A percentile compares a stretch with the other conserved stretches of the same genome.
Evolutionary conservation across 1,284 basidiomycete genomes (phyloP).

Genomic region (Cryptococcus deneoformans): DNA sequence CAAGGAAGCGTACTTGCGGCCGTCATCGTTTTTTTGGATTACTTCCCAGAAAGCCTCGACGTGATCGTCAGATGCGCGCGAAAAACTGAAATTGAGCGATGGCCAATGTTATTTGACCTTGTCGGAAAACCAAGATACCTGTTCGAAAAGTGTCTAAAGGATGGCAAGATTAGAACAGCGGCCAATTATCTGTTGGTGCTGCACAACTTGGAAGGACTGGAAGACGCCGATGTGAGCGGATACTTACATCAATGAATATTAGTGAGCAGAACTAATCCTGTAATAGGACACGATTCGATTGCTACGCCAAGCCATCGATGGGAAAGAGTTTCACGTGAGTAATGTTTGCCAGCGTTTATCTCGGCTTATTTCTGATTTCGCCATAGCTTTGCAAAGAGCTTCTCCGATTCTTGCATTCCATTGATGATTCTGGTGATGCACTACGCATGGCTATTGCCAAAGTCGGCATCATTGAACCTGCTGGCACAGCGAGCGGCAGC

Average conservation of each 20-base stretch:
- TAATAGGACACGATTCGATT: slow-evolving; percentile 70
- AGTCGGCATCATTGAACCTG: slow-evolving; percentile 29
- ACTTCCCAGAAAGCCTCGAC: slow-evolving; percentile 85
- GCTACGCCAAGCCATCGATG: slow-evolving; percentile 67
- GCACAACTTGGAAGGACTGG: slow-evolving; percentile 86
- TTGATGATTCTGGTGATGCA: slow-evolving; percentile 77
- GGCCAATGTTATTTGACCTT: slow-evolving; percentile 82
- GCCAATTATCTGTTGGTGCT: slow-evolving; percentile 90
- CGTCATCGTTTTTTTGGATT: slow-evolving; percentile 75
- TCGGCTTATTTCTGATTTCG: neutral
- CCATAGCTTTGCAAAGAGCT: slow-evolving; percentile 62
- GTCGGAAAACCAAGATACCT: slow-evolving; percentile 86
- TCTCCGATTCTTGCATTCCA: slow-evolving; percentile 84
- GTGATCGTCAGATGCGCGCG: slow-evolving; percentile 95
- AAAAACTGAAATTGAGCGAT: slow-evolving; percentile 92
- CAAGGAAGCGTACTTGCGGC: slow-evolving; percentile 56
- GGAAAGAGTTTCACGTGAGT: slow-evolving; percentile 54
- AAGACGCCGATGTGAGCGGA: slow-evolving; percentile 59
- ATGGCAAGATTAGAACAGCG: slow-evolving; percentile 78
- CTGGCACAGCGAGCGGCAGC: too few relatives aligned
- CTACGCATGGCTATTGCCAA: slow-evolving; percentile 52
- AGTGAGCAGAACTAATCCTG: neutral
- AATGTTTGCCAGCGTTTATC: slow-evolving; percentile 52
- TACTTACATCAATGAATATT: neutral
- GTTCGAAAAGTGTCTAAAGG: slow-evolving; percentile 86